A percentile compares a stretch with the other conserved stretches of the same genome.
Conservation (phyloP, 257 asterid species). For the Mentha longifolia region DNA sequence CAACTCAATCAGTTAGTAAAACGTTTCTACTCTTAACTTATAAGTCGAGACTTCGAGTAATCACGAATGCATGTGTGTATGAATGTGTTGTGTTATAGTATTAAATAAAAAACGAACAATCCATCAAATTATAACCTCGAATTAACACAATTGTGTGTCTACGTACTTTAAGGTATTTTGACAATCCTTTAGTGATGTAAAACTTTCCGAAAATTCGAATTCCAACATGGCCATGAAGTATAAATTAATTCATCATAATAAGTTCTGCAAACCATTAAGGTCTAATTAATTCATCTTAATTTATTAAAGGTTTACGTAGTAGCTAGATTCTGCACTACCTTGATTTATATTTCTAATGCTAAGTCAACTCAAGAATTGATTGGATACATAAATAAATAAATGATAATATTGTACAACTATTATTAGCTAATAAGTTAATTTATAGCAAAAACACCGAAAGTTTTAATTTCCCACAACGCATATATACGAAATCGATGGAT, state of each 20-base stretch:
- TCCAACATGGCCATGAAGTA: conserved; percentile 8
- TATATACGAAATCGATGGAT: conserved; percentile 35
- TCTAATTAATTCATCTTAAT: neutral
- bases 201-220: conserved; percentile 20
- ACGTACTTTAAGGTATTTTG: neutral
- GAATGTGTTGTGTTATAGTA: too few relatives aligned
- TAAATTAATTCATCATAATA: conserved; percentile 2
- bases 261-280: conserved; percentile 21
- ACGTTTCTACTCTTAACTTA: too few relatives aligned
- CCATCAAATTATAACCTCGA: too few relatives aligned
- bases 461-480: conserved; percentile 8
- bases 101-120: too few relatives aligned
- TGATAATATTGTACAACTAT: conserved; percentile 6
- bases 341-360: neutral
- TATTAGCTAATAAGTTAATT: conserved; percentile 3
- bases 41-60: neutral
- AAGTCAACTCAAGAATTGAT: conserved; percentile 42
- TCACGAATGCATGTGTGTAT: too few relatives aligned
- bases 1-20: too few relatives aligned
- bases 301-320: conserved; percentile 13
- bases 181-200: conserved; percentile 9
- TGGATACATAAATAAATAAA: conserved; percentile 23
- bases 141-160: neutral
- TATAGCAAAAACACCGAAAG: conserved; percentile 26
- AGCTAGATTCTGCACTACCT: conserved; percentile 39